These are phyloP conservation scores for Rhynchosporium agropyri DNA, from an alignment of 2,329 filamentous ascomycete species.

Conservation along the genomic window DNA sequence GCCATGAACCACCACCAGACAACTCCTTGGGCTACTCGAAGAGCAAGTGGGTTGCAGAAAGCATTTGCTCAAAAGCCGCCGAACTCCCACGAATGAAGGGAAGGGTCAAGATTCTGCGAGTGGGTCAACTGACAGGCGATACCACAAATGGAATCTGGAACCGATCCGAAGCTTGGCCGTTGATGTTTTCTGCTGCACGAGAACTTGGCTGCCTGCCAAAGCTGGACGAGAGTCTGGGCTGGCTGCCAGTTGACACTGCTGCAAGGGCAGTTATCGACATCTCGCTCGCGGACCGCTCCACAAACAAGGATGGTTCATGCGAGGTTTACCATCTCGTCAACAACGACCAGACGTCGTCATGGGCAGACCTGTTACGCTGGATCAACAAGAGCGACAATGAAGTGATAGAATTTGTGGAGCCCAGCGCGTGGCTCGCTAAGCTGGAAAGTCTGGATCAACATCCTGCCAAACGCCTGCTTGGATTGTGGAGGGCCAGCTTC, in stretches of 20 bases:
- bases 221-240: conserved; percentile 46
- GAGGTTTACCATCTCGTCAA: conserved; percentile 44
- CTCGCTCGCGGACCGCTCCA: conserved; percentile 24
- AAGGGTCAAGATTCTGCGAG: conserved; percentile 25
- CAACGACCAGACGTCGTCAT: conserved; percentile 47
- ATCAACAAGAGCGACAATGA: conserved; percentile 32
- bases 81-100: conserved; percentile 20
- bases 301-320: not conserved
- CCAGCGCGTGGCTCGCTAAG: conserved; percentile 45
- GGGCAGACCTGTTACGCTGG: conserved; percentile 52
- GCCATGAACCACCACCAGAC: conserved; percentile 47
- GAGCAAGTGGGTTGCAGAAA: conserved; percentile 62
- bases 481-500: conserved; percentile 53
- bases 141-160: conserved; percentile 51
- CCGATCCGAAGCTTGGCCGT: conserved; percentile 51
- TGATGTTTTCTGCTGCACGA: conserved; percentile 49
- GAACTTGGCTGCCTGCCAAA: conserved; percentile 46
- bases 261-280: conserved; percentile 48
- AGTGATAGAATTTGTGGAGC: conserved; percentile 48
- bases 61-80: conserved; percentile 50
- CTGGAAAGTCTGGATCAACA: conserved; percentile 43
- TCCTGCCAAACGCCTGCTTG: conserved; percentile 48
- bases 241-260: conserved; percentile 52
- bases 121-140: conserved; percentile 52
- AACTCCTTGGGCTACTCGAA: conserved; percentile 56